Base-by-base conservation (phyloP, 2,329 filamentous ascomycete genomes). In the Neonectria coccinea region DNA sequence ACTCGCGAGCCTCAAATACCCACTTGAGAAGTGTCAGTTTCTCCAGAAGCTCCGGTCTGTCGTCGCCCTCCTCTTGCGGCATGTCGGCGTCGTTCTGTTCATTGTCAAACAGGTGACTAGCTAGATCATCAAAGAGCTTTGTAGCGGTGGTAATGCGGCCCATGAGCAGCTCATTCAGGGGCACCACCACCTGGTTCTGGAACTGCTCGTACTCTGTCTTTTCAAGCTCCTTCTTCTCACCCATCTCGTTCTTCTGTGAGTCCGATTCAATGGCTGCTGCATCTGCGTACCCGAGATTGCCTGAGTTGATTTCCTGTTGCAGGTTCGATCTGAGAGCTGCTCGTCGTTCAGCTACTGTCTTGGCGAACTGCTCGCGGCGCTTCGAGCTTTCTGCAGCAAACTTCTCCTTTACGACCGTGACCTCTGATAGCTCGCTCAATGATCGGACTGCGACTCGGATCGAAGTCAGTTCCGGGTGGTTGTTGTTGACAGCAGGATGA, bases 1-100 rank as follows among this genome's bases (percentile, higher is more conserved):
- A 86, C 79, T 99, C 96, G n/a, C 94, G 90, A 1, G 92, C 91
- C 77, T 99, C 96, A 72, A 97, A 98, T 9, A 98, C 89, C 94
- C 96, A 98, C 75, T 98, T 99, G 14, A 98, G 85, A 52, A 97
- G 87, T 0, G 95, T 98, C 12, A 99, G 85, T 79, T 97, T 97
- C 79, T 99, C 96, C 2, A 98, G 83, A 0, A 98, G 85, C 78
- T 99, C 96, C 0, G 96, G 96, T 76, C 94, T 90, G 77, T 97
- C 95, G 71, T 98, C 95, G 18, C 96, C 95, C 80, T 97, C 95
- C 78, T 97, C 94, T 77, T 97, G 94, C 0, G 94, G 91, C 78
- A 93, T 89, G 73, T 97, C 95, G 0, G 94, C 75, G 87, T 91
- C 62, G 87, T 91, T 79, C 27, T 78, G 75, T 18, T 75, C 77